Evolutionary conservation across 2,329 filamentous ascomycete genomes (phyloP).

Genomic region (Podosphaera fusca): DNA sequence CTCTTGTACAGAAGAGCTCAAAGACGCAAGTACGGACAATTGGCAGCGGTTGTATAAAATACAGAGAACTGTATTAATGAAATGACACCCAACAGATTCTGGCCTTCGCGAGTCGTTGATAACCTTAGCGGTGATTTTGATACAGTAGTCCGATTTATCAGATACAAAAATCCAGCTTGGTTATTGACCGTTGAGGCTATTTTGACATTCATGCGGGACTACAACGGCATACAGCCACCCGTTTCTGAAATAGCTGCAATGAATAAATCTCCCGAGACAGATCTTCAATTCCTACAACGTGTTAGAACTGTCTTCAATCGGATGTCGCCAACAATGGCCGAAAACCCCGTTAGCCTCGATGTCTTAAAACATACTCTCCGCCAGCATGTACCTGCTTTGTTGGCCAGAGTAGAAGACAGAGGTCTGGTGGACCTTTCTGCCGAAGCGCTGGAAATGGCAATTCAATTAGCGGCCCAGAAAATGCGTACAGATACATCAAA

Average conservation of each 20-base stretch:
- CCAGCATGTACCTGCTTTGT: background rate
- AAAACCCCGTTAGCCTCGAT: background rate
- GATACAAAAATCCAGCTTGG: background rate
- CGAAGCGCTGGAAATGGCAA: background rate
- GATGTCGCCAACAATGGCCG: background rate
- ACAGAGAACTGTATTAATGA: background rate
- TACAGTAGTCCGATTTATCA: background rate
- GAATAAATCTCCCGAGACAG: background rate
- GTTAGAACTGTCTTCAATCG: background rate
- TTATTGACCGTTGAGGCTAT: no score
- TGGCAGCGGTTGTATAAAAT: background rate
- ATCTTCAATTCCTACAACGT: background rate
- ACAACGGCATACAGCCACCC: background rate
- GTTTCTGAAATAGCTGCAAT: background rate
- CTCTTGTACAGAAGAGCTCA: background rate
- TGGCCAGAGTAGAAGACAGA: background rate
- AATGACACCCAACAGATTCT: background rate
- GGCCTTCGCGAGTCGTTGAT: background rate
- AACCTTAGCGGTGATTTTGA: background rate
- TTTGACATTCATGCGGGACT: background rate
- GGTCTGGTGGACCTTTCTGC: background rate
- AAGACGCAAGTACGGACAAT: background rate
- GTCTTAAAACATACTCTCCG: background rate
- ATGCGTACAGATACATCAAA: background rate
- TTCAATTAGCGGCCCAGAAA: background rate